A percentile compares a stretch with the other conserved stretches of the same genome.
Evolutionary conservation across 768 basidiomycete species (phyloP).

Genomic region (Paxillus involutus): DNA sequence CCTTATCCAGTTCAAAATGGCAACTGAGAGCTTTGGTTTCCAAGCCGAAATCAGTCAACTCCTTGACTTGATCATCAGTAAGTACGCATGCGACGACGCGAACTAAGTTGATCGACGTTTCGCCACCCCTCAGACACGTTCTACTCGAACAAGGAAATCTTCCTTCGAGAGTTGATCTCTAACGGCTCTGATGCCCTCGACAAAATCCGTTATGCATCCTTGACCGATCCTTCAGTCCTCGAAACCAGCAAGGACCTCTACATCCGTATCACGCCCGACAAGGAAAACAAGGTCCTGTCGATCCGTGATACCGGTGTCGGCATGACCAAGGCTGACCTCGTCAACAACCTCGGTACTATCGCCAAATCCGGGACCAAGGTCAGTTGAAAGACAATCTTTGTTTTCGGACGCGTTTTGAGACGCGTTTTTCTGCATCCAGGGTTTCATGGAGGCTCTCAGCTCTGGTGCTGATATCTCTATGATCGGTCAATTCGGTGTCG

Average conservation of each 20-base stretch:
- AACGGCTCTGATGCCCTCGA: conserved; percentile 98
- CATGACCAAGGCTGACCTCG: conserved; percentile 99
- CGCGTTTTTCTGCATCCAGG: conserved; percentile 43
- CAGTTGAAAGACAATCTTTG: conserved; percentile 11
- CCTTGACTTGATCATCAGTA: conserved; percentile 98
- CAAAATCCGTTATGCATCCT: conserved; percentile 96
- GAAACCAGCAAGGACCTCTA: conserved; percentile 89
- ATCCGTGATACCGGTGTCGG: conserved; percentile 97
- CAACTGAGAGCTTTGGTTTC: conserved; percentile 90
- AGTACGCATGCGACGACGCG: conserved; percentile 27
- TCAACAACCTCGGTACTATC: conserved; percentile 98
- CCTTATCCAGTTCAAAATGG: conserved; percentile 45
- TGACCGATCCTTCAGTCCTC: conserved; percentile 90
- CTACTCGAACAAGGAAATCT: conserved; percentile 99
- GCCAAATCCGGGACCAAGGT: conserved; percentile 95
- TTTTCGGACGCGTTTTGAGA: conserved; percentile 8
- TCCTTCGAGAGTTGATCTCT: conserved; percentile 97
- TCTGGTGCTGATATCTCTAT: conserved; percentile 91
- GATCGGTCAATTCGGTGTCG: conserved; percentile 99
- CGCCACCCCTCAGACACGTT: conserved; percentile 74
- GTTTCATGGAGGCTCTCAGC: conserved; percentile 98
- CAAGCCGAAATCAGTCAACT: conserved; percentile 99
- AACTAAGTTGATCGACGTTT: conserved; percentile 10
- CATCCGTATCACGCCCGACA: conserved; percentile 95
- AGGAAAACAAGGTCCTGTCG: conserved; percentile 88